Conservation (phyloP, 768 basidiomycete genomes). For the Termitomyces sp. region DNA sequence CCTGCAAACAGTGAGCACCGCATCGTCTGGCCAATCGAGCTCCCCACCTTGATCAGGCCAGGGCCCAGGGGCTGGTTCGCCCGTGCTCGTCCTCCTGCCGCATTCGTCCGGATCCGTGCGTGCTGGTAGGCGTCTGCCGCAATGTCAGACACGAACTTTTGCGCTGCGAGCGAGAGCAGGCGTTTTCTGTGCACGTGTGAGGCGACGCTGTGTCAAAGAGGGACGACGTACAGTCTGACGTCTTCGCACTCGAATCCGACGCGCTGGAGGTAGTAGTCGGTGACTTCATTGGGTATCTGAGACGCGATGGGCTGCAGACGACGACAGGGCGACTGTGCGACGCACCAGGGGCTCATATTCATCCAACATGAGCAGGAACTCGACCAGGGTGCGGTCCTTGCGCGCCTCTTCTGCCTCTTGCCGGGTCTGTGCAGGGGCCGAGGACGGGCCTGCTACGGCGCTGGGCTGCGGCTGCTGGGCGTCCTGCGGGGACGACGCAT, state of each 20-base stretch:
- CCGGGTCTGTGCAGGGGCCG: slow-evolving; percentile 38
- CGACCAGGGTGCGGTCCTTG: slow-evolving; percentile 86
- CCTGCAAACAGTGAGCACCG: slow-evolving; percentile 32
- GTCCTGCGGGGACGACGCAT: slow-evolving; percentile 21
- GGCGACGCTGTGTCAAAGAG: neutral
- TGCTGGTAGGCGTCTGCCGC: slow-evolving; percentile 96
- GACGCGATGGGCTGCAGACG: neutral
- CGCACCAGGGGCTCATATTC: slow-evolving; percentile 92
- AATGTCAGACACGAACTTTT: slow-evolving; percentile 97
- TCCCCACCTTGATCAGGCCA: slow-evolving; percentile 57
- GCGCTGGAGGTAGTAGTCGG: slow-evolving; percentile 93
- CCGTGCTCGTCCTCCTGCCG: slow-evolving; percentile 64
- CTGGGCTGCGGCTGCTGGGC: slow-evolving; percentile 17
- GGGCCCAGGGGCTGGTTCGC: slow-evolving; percentile 55
- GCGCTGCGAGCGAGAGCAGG: slow-evolving; percentile 89
- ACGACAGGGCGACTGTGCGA: slow-evolving; percentile 1
- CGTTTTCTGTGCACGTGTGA: slow-evolving; percentile 63
- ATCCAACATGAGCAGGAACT: slow-evolving; percentile 94
- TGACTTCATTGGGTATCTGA: slow-evolving; percentile 96
- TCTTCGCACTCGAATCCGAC: slow-evolving; percentile 97
- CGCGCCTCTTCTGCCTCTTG: slow-evolving; percentile 76
- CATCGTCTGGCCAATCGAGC: neutral
- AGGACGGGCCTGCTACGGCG: slow-evolving; percentile 20
- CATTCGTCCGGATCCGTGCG: slow-evolving; percentile 91
- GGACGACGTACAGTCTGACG: slow-evolving; percentile 68